phyloP scores from a whole-genome alignment of 2,329 filamentous ascomycete genomes.

The Hymenoscyphus scutula region DNA sequence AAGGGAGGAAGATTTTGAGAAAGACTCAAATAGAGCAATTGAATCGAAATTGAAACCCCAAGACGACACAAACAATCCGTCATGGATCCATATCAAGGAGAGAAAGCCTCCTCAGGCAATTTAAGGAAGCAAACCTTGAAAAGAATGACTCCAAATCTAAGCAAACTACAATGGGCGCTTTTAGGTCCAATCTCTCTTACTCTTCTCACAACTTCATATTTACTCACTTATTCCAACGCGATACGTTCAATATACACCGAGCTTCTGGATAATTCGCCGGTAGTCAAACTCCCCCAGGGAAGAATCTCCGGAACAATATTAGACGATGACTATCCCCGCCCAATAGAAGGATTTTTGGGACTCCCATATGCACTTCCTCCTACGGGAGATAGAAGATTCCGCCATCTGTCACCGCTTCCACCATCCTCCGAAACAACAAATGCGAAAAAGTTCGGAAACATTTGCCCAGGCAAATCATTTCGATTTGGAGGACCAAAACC shows the following conservation, averaged over 20 bases:
- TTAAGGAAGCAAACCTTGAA: background rate
- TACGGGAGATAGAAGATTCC: slow-evolving; percentile 45
- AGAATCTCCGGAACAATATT: slow-evolving; percentile 34
- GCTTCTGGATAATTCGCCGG: background rate
- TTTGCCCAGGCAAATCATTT: slow-evolving; percentile 13
- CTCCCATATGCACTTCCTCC: slow-evolving; percentile 49
- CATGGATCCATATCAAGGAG: background rate
- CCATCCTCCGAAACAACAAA: slow-evolving; percentile 32
- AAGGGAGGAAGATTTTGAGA: background rate
- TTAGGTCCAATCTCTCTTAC: background rate
- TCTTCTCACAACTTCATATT: background rate
- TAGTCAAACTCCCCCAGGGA: slow-evolving; percentile 26
- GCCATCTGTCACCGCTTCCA: slow-evolving; percentile 31
- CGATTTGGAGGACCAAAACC: background rate
- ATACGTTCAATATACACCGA: background rate
- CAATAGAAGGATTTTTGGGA: slow-evolving; percentile 44
- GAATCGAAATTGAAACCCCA: background rate
- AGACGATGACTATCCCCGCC: slow-evolving; percentile 29
- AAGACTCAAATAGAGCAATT: background rate
- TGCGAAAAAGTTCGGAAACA: slow-evolving; percentile 39
- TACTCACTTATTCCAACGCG: background rate
- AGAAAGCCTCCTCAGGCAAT: background rate
- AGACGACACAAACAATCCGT: background rate
- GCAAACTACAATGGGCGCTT: background rate
- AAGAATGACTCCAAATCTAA: background rate